Conservation (phyloP, 345 rosid species). For the Eucalyptus sp. region DNA sequence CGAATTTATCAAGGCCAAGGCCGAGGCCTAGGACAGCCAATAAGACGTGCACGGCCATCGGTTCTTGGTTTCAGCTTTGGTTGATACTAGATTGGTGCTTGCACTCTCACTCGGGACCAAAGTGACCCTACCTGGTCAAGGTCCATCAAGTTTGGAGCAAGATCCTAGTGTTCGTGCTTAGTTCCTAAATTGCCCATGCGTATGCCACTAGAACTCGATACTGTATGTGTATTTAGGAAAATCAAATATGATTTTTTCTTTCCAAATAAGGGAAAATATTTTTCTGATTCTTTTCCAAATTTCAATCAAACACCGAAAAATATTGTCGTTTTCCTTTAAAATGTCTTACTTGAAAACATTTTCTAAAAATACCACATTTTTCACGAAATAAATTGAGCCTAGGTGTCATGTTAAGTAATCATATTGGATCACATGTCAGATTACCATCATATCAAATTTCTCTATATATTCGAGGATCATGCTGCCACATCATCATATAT, state of each 20-base stretch:
- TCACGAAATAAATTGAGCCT: not conserved
- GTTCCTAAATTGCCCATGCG: not conserved
- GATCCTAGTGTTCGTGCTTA: fast-evolving
- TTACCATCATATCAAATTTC: not conserved
- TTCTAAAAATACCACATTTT: not conserved
- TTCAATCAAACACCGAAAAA: too few relatives aligned
- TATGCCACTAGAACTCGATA: not conserved
- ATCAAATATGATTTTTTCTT: not conserved
- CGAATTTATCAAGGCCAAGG: not conserved
- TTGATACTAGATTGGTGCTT: too few relatives aligned
- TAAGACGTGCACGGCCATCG: not conserved
- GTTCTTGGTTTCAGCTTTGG: too few relatives aligned
- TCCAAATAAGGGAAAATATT: not conserved
- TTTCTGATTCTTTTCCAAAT: not conserved
- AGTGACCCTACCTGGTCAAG: not conserved
- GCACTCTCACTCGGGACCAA: not conserved
- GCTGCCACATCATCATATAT: not conserved
- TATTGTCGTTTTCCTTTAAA: not conserved
- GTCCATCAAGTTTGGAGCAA: not conserved
- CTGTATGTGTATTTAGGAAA: not conserved
- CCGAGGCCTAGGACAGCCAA: not conserved
- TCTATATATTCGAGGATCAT: not conserved
- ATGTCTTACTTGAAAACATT: not conserved
- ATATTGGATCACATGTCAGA: not conserved
- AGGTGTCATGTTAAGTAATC: not conserved